Evolutionary conservation across 2,329 filamentous ascomycete species (phyloP), one percentile per base, ranked within the genome.

Genomic region (Chaetoscypha palmicola): DNA sequence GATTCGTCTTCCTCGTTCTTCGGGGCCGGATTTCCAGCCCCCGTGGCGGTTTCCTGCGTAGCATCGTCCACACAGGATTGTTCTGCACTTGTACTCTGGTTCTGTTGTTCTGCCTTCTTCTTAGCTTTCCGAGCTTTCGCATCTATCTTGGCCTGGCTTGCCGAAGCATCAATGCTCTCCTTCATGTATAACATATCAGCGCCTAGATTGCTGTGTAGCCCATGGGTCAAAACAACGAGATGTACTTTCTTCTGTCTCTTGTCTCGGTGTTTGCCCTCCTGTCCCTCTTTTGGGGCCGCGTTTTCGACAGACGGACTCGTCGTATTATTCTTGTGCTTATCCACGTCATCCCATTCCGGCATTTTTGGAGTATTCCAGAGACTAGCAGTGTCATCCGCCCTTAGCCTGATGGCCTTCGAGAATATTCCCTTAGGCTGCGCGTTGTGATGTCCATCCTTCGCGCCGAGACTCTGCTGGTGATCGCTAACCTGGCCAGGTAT

Each of bases 101-200:
- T 35, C 2, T 38, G 44, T 42, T 62, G 52, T 45, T 66, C 61
- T 57, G 58, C 66, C 60, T 59, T 68, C 64, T 58, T 75, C 54
- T 66, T 70, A 44, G 69, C 71, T 54, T 72, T 77, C 46, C 84
- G 73, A 38, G 69, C 72, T 61, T 74, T 81, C 28, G 81, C 78
- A 62, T 86, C 82, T 38, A 79, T 68, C 55, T 82, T 81, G 21
- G 86, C 83, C 60, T 91, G 80, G 56, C 72, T 82, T 3, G 83
- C 83, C 2, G 86, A 81, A 21, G 81, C 79, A 66, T 98, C 92
- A 50, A 98, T 97, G 64, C 88, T 94, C 66, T 98, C 92, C 61
- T 98, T 98, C 63, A 98, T 68, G 61, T 86, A 98, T 16, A 98
- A 71, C 92, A 98, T 95, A 62, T 98, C 92, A 17, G 89, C 86